phyloP scores from a whole-genome alignment of 2,329 filamentous ascomycete genomes.

The Decorospora gaudefroyi region DNA sequence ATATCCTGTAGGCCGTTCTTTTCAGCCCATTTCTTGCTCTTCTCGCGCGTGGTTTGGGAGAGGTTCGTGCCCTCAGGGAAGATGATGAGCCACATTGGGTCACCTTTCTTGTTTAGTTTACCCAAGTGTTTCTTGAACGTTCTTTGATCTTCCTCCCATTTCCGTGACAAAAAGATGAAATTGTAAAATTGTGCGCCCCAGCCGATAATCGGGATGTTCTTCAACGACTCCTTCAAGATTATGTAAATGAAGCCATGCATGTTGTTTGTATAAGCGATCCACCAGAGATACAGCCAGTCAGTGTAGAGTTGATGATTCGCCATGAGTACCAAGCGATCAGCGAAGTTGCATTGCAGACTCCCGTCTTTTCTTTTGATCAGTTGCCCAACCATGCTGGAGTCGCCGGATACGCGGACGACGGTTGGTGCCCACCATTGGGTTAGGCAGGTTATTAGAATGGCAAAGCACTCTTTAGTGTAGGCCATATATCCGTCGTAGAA shows the following conservation, averaged over 20 bases:
- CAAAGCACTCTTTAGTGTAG: conserved; percentile 82
- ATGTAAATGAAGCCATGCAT: conserved; percentile 90
- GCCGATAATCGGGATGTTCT: conserved; percentile 77
- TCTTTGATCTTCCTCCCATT: conserved; percentile 79
- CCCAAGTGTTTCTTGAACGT: conserved; percentile 74
- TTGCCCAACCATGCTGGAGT: conserved; percentile 76
- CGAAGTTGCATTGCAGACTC: conserved; percentile 76
- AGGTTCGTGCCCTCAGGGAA: conserved; percentile 89
- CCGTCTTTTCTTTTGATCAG: conserved; percentile 72
- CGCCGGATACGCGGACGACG: conserved; percentile 78
- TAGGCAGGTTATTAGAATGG: conserved; percentile 75
- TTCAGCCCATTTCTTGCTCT: conserved; percentile 74
- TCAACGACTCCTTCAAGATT: conserved; percentile 85
- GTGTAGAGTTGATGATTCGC: conserved; percentile 90
- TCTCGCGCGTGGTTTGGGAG: conserved; percentile 69
- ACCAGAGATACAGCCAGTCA: conserved; percentile 92
- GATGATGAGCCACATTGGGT: conserved; percentile 88
- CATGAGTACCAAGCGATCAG: conserved; percentile 79
- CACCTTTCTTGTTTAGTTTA: conserved; percentile 68
- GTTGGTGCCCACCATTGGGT: conserved; percentile 90
- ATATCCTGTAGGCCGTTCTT: conserved; percentile 75
- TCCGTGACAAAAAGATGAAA: conserved; percentile 90
- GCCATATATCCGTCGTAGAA: conserved; percentile 87
- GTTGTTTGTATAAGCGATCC: conserved; percentile 82
- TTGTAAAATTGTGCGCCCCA: conserved; percentile 83